A percentile compares a stretch with the other conserved stretches of the same genome.
Conservation (phyloP, 2,329 filamentous ascomycete genomes). For the Fusarium circinatum region DNA sequence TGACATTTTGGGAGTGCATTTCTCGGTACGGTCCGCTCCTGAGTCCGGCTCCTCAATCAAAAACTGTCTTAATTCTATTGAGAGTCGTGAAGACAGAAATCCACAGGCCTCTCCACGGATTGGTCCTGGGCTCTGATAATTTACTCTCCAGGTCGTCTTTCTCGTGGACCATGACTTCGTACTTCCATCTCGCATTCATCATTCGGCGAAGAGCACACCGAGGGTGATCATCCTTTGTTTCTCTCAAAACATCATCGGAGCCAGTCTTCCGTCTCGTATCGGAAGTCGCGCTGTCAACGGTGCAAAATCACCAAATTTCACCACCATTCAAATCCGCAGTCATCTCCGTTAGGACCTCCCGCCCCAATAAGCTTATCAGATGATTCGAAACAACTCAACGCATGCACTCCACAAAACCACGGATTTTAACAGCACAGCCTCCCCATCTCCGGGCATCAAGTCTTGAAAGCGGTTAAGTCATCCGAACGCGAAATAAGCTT, state of each 20-base stretch:
- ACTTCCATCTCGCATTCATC: too few relatives aligned
- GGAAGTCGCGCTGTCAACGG: background rate
- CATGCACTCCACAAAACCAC: background rate
- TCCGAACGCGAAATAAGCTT: background rate
- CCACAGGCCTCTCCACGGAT: too few relatives aligned
- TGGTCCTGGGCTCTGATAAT: background rate
- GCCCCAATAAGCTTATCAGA: background rate
- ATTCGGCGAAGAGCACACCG: fast-evolving
- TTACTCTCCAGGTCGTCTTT: too few relatives aligned
- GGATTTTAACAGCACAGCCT: background rate
- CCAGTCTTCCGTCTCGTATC: background rate
- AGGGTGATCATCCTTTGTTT: background rate
- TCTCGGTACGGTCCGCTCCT: background rate
- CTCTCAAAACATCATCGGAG: too few relatives aligned
- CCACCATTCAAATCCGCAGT: background rate
- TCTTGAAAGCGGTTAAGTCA: background rate
- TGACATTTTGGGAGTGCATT: background rate
- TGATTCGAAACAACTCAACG: background rate
- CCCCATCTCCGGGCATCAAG: background rate
- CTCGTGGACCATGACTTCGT: too few relatives aligned
- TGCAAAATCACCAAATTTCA: background rate
- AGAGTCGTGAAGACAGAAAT: fast-evolving
- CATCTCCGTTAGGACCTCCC: background rate
- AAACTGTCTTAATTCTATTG: too few relatives aligned
- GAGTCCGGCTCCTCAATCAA: background rate